Conservation (phyloP, 805 yeast species). For the Candida glaebosa region DNA sequence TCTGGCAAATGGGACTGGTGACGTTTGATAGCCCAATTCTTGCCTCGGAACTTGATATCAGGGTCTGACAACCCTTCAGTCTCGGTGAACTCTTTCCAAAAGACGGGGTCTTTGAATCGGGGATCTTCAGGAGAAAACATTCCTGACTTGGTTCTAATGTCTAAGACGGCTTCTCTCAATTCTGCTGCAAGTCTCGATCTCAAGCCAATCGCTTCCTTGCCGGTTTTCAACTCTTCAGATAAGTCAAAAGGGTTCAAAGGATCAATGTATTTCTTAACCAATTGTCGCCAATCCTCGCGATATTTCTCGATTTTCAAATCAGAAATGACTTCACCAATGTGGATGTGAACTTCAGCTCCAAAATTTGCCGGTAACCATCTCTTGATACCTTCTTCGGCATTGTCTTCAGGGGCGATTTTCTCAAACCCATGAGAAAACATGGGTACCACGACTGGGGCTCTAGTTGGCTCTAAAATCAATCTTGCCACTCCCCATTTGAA, state of each 20-base stretch:
- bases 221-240: conserved; percentile 57
- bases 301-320: conserved; percentile 56
- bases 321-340: conserved; percentile 68
- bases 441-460: conserved; percentile 84
- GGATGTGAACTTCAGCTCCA: conserved; percentile 64
- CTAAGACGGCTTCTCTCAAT: conserved; percentile 61
- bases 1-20: conserved; percentile 52
- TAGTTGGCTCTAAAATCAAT: conserved; percentile 73
- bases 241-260: conserved; percentile 53
- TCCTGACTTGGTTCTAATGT: conserved; percentile 35
- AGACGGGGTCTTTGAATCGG: conserved; percentile 60
- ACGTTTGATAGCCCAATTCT: conserved; percentile 79
- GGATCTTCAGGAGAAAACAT: conserved; percentile 61
- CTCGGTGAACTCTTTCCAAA: conserved; percentile 69
- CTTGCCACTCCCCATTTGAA: conserved; percentile 96
- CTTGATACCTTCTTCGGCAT: conserved; percentile 51
- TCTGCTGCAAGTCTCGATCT: conserved; percentile 69
- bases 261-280: conserved; percentile 55
- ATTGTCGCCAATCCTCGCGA: conserved; percentile 65
- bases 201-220: conserved; percentile 60
- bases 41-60: conserved; percentile 67
- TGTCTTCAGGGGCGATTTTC: conserved; percentile 75
- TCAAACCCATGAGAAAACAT: conserved; percentile 85
- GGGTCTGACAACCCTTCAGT: conserved; percentile 68
- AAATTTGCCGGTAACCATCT: conserved; percentile 59